phyloP scores from a whole-genome alignment of 371 early-diverging fungal species.

The Rhizomucor miehei region DNA sequence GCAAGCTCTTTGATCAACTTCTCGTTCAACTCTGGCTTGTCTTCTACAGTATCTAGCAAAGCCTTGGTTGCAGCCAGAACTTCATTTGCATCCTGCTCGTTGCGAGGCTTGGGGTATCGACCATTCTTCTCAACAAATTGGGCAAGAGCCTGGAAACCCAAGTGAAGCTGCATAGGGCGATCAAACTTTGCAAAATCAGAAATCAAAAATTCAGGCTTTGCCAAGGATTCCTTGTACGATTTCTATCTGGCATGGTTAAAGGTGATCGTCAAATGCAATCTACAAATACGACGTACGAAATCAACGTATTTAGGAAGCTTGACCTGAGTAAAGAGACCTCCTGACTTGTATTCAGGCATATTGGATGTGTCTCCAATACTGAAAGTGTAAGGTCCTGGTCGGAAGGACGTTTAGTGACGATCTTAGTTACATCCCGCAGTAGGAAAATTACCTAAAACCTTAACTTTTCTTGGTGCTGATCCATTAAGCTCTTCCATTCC shows the following conservation, averaged over 20 bases:
- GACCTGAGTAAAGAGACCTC: slow-evolving; percentile 94
- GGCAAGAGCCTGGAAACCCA: slow-evolving; percentile 93
- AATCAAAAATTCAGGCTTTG: slow-evolving; percentile 80
- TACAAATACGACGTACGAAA: slow-evolving; percentile 61
- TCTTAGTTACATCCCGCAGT: background rate
- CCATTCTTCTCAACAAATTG: slow-evolving; percentile 66
- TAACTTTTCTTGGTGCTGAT: slow-evolving; percentile 79
- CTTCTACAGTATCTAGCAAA: slow-evolving; percentile 45
- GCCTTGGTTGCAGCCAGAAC: slow-evolving; percentile 57
- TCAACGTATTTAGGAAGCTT: slow-evolving; percentile 82
- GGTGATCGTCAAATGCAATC: background rate
- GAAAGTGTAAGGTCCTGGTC: slow-evolving; percentile 88
- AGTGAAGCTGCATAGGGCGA: slow-evolving; percentile 86
- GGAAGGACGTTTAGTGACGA: background rate
- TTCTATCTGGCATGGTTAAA: slow-evolving; percentile 34
- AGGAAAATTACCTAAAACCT: slow-evolving; percentile 61
- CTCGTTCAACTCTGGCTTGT: slow-evolving; percentile 80
- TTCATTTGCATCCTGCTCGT: slow-evolving; percentile 68
- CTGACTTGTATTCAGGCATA: slow-evolving; percentile 72
- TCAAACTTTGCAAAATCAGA: slow-evolving; percentile 98
- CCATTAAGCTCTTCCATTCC: slow-evolving; percentile 92
- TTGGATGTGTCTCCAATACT: slow-evolving; percentile 86
- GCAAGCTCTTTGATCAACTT: slow-evolving; percentile 86
- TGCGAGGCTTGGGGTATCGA: slow-evolving; percentile 44
- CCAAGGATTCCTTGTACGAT: slow-evolving; percentile 74